Evolutionary conservation across 1,139 yeast genomes (phyloP), one percentile per base, ranked within the genome.

Genomic region (Blastobotrys buckinghamii): DNA sequence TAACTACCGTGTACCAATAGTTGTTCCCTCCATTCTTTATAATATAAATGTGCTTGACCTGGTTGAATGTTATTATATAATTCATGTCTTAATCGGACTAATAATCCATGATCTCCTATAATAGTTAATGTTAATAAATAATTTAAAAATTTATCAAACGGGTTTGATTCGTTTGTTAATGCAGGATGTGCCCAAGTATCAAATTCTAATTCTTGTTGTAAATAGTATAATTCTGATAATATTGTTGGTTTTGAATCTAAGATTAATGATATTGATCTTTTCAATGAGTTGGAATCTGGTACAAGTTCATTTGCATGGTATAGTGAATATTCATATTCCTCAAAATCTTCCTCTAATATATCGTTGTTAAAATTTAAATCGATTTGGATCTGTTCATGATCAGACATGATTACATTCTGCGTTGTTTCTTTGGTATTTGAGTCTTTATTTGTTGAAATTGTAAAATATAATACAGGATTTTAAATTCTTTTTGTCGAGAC

Each of bases 71-170:
- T 7, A 12, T 13, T 29, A 38, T 7, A 41, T 15, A 19, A 27
- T 29, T 41, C 44, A 29, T 29, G 44, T 8, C 33, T 24, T 29
- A 32, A 20, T 9, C 44, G 17, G 10, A 27, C 37, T 29, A 41
- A 16, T 37, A 41, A 19, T n/a, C 44, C 44, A 27, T 41, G 30
- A 29, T 41, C 44, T 10, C 44, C 44, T 6, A 41, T 41, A 19
- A 41, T 33, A 10, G 27, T 22, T 27, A 41, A n/a, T 16, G 33
- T 27, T 22, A 41, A 16, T 12, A 41, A 27, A 12, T 41, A 37
- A 9, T 30, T 24, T 5, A 41, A 16, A 19, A 41, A 41, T 29
- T 27, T 16, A 19, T 9, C 35, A 27, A 24, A 41, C 17, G 44
- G 32, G 15, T 32, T 19, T 24, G 15, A 10, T 13, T n/a, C 16